Evolutionary conservation across 495 filamentous ascomycete genomes (phyloP).

Genomic region (Aspergillus homomorphus): DNA sequence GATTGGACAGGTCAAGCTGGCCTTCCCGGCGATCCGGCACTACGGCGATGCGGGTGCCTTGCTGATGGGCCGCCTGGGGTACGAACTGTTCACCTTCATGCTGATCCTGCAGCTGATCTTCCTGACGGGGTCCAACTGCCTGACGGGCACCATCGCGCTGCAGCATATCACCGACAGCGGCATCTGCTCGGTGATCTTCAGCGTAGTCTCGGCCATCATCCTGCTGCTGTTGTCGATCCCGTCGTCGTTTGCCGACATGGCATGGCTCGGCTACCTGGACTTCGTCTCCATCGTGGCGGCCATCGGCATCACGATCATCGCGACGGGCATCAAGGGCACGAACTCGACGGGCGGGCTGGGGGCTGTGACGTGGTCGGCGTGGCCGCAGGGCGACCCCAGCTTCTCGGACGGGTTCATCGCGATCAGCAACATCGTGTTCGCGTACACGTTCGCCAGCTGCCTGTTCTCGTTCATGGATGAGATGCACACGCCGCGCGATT

Average conservation of each 20-base stretch:
- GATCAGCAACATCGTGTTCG: slow-evolving; percentile 68
- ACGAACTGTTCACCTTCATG: slow-evolving; percentile 57
- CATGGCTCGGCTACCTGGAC: slow-evolving; percentile 58
- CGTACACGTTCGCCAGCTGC: slow-evolving; percentile 60
- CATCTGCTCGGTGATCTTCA: slow-evolving; percentile 61
- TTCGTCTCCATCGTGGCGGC: slow-evolving; percentile 62
- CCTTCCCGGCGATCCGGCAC: slow-evolving; percentile 60
- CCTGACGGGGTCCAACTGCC: slow-evolving; percentile 65
- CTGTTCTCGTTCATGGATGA: slow-evolving; percentile 72
- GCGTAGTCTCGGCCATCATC: slow-evolving; percentile 57
- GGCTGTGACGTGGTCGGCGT: slow-evolving; percentile 35
- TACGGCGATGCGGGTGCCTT: slow-evolving; percentile 64
- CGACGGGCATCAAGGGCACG: slow-evolving; percentile 47
- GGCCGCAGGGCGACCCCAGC: slow-evolving; percentile 29
- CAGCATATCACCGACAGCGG: slow-evolving; percentile 56
- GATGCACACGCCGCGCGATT: slow-evolving; percentile 65
- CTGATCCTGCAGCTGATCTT: slow-evolving; percentile 63
- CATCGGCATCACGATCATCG: slow-evolving; percentile 66
- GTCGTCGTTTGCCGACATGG: slow-evolving; percentile 48
- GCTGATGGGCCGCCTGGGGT: slow-evolving; percentile 57
- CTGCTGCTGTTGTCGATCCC: slow-evolving; percentile 60
- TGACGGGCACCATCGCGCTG: slow-evolving; percentile 68
- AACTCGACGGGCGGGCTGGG: slow-evolving; percentile 31
- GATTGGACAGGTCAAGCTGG: slow-evolving; percentile 66
- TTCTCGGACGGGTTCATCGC: slow-evolving; percentile 52